Evolutionary conservation across 2,329 filamentous ascomycete species (phyloP).

Genomic region (Diaporthe caulivora): DNA sequence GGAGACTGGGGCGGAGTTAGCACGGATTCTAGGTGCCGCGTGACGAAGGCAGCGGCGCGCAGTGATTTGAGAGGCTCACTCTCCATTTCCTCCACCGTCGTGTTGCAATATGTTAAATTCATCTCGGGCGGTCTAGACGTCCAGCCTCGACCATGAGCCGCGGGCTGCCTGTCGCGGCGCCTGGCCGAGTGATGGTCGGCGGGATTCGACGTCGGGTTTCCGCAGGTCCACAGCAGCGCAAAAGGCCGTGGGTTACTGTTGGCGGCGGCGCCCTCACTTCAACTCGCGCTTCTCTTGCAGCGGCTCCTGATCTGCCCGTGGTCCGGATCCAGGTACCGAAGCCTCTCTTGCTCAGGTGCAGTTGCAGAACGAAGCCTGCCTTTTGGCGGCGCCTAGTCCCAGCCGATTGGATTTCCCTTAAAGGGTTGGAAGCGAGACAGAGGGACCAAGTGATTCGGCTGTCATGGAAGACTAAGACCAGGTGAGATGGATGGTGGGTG

Average conservation of each 20-base stretch:
- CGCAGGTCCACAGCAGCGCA: not conserved
- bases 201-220: constrained; percentile 2
- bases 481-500: not conserved
- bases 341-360: constrained; percentile 12
- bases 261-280: constrained; percentile 4
- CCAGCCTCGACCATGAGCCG: constrained; percentile 29
- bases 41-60: not conserved
- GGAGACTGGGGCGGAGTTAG: constrained; percentile 51
- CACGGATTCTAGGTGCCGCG: constrained; percentile 47
- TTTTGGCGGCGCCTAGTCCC: not conserved
- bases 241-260: not conserved
- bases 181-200: constrained; percentile 5
- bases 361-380: not conserved
- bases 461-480: not conserved
- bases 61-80: constrained; percentile 42
- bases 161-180: constrained; percentile 15
- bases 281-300: not conserved
- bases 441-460: constrained; percentile 5
- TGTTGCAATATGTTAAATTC: constrained; percentile 38
- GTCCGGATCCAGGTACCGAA: not conserved
- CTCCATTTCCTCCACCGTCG: constrained; percentile 37
- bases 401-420: not conserved
- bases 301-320: no score
- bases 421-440: not conserved
- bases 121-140: constrained; percentile 29